Evolutionary conservation across 805 yeast genomes (phyloP), one percentile per base, ranked within the genome.

Genomic region (Yamadazyma sp.): DNA sequence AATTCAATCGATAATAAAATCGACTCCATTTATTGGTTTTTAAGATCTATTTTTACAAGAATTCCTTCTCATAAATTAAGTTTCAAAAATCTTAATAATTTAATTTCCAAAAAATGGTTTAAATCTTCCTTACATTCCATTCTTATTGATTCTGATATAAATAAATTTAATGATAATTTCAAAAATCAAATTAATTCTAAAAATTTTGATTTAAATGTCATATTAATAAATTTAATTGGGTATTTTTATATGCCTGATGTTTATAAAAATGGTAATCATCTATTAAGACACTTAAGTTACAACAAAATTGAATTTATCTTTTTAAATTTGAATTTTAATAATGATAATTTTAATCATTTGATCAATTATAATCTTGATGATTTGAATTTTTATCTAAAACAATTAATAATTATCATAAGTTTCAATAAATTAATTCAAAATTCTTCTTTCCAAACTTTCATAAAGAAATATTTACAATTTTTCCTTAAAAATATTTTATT

Each of bases 11-110:
- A 68, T 36, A 74, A 72, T 41, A 68, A 67, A 34, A 69, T 61
- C 39, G 58, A 60, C 31, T 75, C 79, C 17, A 62, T 70, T 25
- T 68, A 75, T 40, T 75, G 78, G 64, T 72, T 76, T 35, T 60
- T 75, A 30, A 62, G 86, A 44, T 76, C 84, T 3, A 67, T 70
- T 14, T 62, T 74, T 43, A 72, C 85, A 10, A 68, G 81, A 39
- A 61, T 71, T 20, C 70, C 65, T 0, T 50, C 76, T 15, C 64
- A 65, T 32, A 55, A 58, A 13, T 58, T 75, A 14, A 82, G 82
- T 0, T 49, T 68, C 11, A 52, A 55, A 20, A 78, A 76, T 48
- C 58, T 79, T 42, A 48, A 65, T 3, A 58, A 58, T 48, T 28
- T 60, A 52, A 27, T 66, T 53, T 33, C 69, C 45, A 52, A 58